Evolutionary conservation across 106 monocot genomes (phyloP).

Genomic region (Dactylorhiza incarnata): DNA sequence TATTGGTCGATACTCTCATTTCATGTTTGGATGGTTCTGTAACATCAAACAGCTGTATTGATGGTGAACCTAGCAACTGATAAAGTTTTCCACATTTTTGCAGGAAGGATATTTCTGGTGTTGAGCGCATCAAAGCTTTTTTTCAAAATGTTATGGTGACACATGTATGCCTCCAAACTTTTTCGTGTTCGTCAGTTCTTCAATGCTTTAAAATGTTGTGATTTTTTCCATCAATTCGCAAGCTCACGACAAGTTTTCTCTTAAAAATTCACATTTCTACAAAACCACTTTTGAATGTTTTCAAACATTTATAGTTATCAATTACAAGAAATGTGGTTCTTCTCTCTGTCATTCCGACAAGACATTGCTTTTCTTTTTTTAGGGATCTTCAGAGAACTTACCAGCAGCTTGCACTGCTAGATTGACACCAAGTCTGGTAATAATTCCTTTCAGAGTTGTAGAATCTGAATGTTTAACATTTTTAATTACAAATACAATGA

Average conservation of each 20-base stretch:
- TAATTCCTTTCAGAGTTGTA: background rate
- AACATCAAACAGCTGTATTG: too few species aligned
- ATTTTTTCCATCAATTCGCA: background rate
- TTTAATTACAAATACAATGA: background rate
- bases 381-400: slow-evolving; percentile 82
- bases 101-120: slow-evolving; percentile 78
- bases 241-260: background rate
- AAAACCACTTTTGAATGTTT: background rate
- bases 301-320: background rate
- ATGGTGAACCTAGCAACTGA: background rate
- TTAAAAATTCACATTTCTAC: background rate
- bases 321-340: background rate
- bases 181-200: background rate
- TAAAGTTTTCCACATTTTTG: background rate
- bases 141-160: slow-evolving; percentile 47
- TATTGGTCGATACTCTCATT: background rate
- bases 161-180: slow-evolving; percentile 41
- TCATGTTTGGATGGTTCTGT: background rate
- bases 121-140: slow-evolving; percentile 29
- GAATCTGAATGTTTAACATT: background rate
- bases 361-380: slow-evolving; percentile 6
- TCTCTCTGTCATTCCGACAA: background rate
- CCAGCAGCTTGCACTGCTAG: slow-evolving; percentile 70
- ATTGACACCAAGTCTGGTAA: slow-evolving; percentile 43
- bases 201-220: background rate